Base-by-base conservation (phyloP, 495 filamentous ascomycete species). In the Hypoxylon perforatum region DNA sequence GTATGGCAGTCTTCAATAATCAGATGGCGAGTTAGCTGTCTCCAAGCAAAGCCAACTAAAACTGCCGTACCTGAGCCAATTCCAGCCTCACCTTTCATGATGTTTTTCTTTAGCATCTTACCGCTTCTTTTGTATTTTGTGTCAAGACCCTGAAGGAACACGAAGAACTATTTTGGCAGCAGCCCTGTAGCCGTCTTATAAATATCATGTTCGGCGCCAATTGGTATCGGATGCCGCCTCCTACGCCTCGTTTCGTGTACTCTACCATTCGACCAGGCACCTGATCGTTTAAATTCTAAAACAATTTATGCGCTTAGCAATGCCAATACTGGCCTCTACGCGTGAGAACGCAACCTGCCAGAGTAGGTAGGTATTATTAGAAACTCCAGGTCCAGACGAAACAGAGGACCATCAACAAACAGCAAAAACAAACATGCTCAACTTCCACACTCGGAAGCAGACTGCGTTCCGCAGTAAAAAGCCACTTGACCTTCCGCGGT, bases 351-450 rank as follows among this genome's bases (percentile, higher is more conserved):
- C 17, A 45, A 61, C 39, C 17, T 47, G 30, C 41, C 19, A 41
- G 5, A 54, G 30, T 33, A 53, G 17, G 36, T 53, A 61, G 18
- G 62, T 70, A 66, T 66, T 63, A 54, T 62, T 70, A 67, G 58
- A 62, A 66, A 46, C 46, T 56, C 33, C 28, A 64, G 12, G 21
- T 28, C n/a, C n/a, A n/a, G n/a, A n/a, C 59, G 61, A 69, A 65
- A 65, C 67, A 59, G 46, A 46, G 5, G 46, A 30, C 30, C 30
- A 10, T 5, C 30, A 33, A 21, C 25, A 50, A 60, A 56, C 44
- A 60, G 48, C 30, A 55, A 39, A 63, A 39, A 63, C 52, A 46
- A 53, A 21, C 54, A 46, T 50, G 25, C 41, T 17, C 52, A 23
- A 28, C 36, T n/a, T 58, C 44, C 47, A 45, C 25, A 64, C 35